A percentile compares a stretch with the other conserved stretches of the same genome.
Conservation (phyloP, 148 eudicot genomes). For the Cornus suecica region DNA sequence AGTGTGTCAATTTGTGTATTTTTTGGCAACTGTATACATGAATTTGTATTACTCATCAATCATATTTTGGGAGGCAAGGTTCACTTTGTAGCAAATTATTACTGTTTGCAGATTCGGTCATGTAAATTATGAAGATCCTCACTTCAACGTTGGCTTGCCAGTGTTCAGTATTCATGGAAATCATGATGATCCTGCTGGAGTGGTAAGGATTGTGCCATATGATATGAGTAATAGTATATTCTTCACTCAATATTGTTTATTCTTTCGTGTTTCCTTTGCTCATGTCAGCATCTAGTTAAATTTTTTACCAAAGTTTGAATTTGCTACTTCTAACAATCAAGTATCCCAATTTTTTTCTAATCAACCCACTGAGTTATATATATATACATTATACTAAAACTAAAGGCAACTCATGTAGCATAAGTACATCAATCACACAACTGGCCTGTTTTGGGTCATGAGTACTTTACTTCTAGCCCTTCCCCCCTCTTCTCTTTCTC, state of each 20-base stretch:
- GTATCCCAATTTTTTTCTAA: neutral
- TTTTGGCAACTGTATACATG: neutral
- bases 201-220: conserved; percentile 59
- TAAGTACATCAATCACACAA: neutral
- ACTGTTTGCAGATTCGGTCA: conserved; percentile 76
- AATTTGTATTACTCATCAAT: neutral
- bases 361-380: neutral
- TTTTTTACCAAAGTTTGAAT: neutral
- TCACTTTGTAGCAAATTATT: conserved; percentile 5
- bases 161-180: conserved; percentile 99
- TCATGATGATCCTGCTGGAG: conserved; percentile 99
- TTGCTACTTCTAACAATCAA: neutral
- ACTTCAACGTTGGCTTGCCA: conserved; percentile 97
- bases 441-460: too few relatives aligned
- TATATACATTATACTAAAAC: too few relatives aligned
- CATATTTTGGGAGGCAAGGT: conserved; percentile 1
- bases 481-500: too few relatives aligned
- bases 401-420: neutral
- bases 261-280: conserved; percentile 3
- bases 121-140: conserved; percentile 98
- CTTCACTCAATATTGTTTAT: neutral
- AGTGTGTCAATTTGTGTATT: neutral
- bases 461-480: too few relatives aligned
- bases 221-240: too few relatives aligned
- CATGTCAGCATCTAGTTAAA: neutral